These are phyloP conservation scores for Taiwanofungus camphoratus DNA, from an alignment of 1,284 basidiomycete genomes.

Conservation along the genomic window DNA sequence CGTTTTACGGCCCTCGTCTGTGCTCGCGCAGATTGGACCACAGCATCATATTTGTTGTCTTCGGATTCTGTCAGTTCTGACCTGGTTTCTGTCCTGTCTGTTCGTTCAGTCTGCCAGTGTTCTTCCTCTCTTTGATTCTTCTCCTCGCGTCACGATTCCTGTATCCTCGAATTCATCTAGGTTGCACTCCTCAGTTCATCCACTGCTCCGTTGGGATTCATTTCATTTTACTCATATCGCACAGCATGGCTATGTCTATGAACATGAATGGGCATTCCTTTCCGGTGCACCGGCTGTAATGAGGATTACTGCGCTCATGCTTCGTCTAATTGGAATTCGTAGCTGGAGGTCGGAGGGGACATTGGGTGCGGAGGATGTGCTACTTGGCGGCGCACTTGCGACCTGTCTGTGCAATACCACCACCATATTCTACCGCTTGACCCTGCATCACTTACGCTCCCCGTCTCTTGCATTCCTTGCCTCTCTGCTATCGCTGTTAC, in stretches of 20 bases:
- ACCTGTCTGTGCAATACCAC: conserved; percentile 41
- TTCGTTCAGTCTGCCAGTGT: conserved; percentile 25
- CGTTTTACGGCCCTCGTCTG: too few species aligned
- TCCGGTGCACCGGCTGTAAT: conserved; percentile 64
- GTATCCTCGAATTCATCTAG: conserved; percentile 16
- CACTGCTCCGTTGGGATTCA: conserved; percentile 82
- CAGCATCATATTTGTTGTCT: conserved; percentile 1
- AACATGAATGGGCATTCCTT: conserved; percentile 88
- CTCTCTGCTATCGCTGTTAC: conserved; percentile 66
- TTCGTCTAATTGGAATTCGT: conserved; percentile 13
- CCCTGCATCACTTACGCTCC: conserved; percentile 47
- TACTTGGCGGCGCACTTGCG: conserved; percentile 35
- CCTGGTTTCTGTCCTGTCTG: conserved; percentile 7
- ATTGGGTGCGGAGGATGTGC: conserved; percentile 19
- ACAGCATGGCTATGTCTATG: conserved; percentile 60
- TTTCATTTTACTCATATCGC: conserved; percentile 78
- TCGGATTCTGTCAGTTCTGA: neutral
- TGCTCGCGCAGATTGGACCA: neutral
- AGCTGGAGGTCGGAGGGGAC: neutral
- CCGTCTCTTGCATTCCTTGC: conserved; percentile 55
- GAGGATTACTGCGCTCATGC: conserved; percentile 29
- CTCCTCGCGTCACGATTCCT: conserved; percentile 34
- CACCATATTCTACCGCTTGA: conserved; percentile 58
- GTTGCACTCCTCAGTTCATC: conserved; percentile 17
- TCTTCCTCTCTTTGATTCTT: conserved; percentile 40